Evolutionary conservation across 2,329 filamentous ascomycete genomes (phyloP), one percentile per base, ranked within the genome.

Genomic region (Juglanconis oblonga): DNA sequence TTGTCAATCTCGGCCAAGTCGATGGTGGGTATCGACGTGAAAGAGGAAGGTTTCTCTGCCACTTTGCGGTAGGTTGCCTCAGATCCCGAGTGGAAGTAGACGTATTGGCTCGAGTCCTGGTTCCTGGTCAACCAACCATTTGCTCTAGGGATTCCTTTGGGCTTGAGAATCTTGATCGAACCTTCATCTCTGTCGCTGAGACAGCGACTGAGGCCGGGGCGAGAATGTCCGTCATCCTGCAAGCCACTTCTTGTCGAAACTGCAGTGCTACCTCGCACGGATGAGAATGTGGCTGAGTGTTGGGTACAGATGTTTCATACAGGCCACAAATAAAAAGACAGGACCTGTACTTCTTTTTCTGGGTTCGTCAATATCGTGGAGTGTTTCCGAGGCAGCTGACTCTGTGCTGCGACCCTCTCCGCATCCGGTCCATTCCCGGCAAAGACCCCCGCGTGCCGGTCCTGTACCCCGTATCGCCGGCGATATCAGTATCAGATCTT

Each of bases 21-120:
- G 53, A 74, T 68, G 4, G 67, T 71, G 0, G 71, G 72, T 31
- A 74, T 73, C 8, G 70, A 68, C 4, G 66, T 70, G 60, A 72
- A 72, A 1, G 65, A 65, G 2, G 68, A 65, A n/a, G 67, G 62
- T n/a, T 59, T 64, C 14, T 67, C 66, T 4, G 66, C 61, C 13
- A 72, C 65, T 51, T 69, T 67, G 47, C 70, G 67, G 54, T 72
- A 72, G 1, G 69, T 70, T 5, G 67, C 66, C 56, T 71, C 68
- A 17, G 69, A 62, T n/a, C 70, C 70, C 1, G 70, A 71, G 52
- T 71, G 69, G 53, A 71, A 72, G 58, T 71, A 72, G 7, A 71
- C 69, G 50, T 71, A 70, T 57, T 69, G 55, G 33, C 55, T 55
- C 9, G 65, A 62, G 58, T 70, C 52, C 17, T 45, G 24, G 6